A percentile compares a stretch with the other conserved stretches of the same genome.
These are phyloP conservation scores for Suhomyces wounanorum DNA, from an alignment of 1,139 yeast genomes.

Conservation along the genomic window DNA sequence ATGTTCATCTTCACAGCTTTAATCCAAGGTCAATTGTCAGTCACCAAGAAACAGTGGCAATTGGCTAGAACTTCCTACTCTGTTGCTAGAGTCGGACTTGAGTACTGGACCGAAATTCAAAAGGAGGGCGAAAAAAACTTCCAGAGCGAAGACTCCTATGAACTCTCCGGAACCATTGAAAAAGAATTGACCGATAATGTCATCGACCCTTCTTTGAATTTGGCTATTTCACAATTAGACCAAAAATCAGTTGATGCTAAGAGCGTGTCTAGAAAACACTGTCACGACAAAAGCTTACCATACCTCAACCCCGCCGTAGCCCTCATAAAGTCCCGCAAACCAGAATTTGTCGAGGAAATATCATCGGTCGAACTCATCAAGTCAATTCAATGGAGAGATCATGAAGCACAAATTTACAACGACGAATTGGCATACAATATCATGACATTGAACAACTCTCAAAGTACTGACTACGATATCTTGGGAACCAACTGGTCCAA, in stretches of 20 bases:
- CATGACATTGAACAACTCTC: slow-evolving; percentile 36
- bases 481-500: slow-evolving; percentile 41
- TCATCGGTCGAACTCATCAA: slow-evolving; percentile 31
- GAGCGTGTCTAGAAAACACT: slow-evolving; percentile 48
- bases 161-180: slow-evolving; percentile 45
- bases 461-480: slow-evolving; percentile 30
- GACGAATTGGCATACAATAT: slow-evolving; percentile 71
- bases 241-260: slow-evolving; percentile 42
- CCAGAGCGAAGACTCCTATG: slow-evolving; percentile 14
- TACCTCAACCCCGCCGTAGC: slow-evolving; percentile 39
- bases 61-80: slow-evolving; percentile 55
- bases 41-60: slow-evolving; percentile 62
- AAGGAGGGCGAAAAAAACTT: slow-evolving; percentile 5
- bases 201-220: slow-evolving; percentile 70
- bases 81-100: slow-evolving; percentile 62
- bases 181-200: slow-evolving; percentile 57
- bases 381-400: slow-evolving; percentile 68
- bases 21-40: slow-evolving; percentile 58
- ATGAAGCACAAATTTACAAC: slow-evolving; percentile 67
- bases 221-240: slow-evolving; percentile 53
- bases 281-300: slow-evolving; percentile 35
- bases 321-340: slow-evolving; percentile 42
- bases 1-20: slow-evolving; percentile 60
- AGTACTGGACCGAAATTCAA: slow-evolving; percentile 32
- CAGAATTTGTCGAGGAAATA: slow-evolving; percentile 42